phyloP scores from a whole-genome alignment of 164 flowering plant species.

The Vitis riparia region DNA sequence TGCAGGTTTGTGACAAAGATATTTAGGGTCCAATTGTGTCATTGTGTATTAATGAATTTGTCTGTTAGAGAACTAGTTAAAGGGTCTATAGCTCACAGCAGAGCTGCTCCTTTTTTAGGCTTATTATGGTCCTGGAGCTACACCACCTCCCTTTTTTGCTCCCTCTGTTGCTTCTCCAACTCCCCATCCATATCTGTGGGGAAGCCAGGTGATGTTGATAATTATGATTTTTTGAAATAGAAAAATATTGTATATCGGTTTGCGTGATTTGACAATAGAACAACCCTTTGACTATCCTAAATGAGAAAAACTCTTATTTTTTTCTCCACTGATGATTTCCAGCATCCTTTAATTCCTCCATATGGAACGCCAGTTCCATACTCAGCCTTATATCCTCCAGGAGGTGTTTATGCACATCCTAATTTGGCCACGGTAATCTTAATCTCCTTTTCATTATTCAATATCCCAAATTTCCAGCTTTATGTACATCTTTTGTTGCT shows the following conservation, averaged over 20 bases:
- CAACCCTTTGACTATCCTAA: background rate
- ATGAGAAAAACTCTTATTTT: conserved; percentile 2
- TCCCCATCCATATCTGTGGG: conserved; percentile 89
- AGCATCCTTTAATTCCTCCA: conserved; percentile 86
- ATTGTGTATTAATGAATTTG: background rate
- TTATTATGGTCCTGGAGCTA: conserved; percentile 75
- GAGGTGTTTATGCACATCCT: conserved; percentile 82
- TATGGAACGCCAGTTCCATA: conserved; percentile 87
- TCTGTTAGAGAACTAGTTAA: background rate
- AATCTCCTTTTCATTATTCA: background rate
- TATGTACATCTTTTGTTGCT: too few species aligned
- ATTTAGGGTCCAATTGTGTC: background rate
- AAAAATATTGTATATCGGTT: background rate
- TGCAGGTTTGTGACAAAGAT: conserved; percentile 62
- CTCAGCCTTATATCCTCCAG: conserved; percentile 83
- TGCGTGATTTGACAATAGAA: background rate
- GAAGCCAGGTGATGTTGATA: conserved; percentile 58
- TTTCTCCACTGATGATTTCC: conserved; percentile 23
- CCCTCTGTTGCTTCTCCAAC: conserved; percentile 74
- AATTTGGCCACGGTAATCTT: conserved; percentile 59
- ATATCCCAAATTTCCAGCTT: background rate
- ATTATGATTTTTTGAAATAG: too few species aligned
- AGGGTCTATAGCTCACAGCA: conserved; percentile 15
- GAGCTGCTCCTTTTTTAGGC: conserved; percentile 52
- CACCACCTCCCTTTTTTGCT: conserved; percentile 68